Percentiles rank a stretch among this genome's conserved stretches.
Conservation (phyloP, 176 grass and related monocot genomes). For the Avena insularis region DNA sequence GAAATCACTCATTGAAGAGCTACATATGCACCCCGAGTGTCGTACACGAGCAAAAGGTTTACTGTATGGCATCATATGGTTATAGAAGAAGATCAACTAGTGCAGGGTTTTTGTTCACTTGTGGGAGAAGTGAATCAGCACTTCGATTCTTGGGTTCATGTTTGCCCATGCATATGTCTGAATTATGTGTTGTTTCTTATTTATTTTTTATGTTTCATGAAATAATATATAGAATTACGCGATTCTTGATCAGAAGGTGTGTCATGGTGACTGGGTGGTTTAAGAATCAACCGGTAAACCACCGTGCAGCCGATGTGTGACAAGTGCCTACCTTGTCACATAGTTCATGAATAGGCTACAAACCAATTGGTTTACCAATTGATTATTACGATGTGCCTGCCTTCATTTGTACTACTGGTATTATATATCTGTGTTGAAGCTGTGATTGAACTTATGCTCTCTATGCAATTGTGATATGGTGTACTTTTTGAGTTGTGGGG, state of each 20-base stretch:
- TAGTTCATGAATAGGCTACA: background rate
- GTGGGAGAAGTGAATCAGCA: slow-evolving; percentile 65
- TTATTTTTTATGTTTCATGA: background rate
- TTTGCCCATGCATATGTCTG: background rate
- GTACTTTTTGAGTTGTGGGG: no score
- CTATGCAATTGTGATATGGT: no score
- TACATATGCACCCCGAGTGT: slow-evolving; percentile 49
- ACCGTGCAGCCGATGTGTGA: no score
- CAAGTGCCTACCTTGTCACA: no score
- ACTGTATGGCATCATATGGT: slow-evolving; percentile 69
- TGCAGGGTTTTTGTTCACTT: slow-evolving; percentile 81
- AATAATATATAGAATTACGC: background rate
- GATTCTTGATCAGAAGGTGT: no score
- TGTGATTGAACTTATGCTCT: background rate
- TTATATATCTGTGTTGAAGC: background rate
- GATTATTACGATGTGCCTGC: background rate
- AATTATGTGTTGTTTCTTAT: background rate
- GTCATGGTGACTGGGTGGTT: no score
- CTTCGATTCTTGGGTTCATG: background rate
- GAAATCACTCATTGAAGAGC: fast-evolving
- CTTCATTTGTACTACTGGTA: background rate
- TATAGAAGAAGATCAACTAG: slow-evolving; percentile 87
- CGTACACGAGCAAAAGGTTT: slow-evolving; percentile 79
- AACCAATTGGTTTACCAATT: background rate
- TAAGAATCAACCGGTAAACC: no score